A percentile compares a stretch with the other conserved stretches of the same genome.
These are phyloP conservation scores for Phlyctochytrium arcticum DNA, from an alignment of 192 early-diverging fungal genomes.

Conservation along the genomic window DNA sequence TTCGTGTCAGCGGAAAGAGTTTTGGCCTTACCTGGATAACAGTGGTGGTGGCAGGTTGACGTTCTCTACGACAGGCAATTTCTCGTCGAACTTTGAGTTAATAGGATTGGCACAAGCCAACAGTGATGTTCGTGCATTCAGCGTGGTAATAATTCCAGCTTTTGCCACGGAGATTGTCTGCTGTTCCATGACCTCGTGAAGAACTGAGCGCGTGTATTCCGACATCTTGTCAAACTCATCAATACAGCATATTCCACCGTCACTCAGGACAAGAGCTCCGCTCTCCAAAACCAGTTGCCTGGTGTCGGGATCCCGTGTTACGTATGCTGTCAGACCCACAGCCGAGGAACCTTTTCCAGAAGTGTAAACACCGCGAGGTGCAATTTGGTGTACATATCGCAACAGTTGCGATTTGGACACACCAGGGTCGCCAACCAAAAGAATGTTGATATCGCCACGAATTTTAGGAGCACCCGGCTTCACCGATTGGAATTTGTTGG, in stretches of 20 bases:
- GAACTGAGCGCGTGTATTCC: constrained; percentile 84
- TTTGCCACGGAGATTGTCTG: constrained; percentile 98
- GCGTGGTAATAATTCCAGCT: constrained; percentile 96
- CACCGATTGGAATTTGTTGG: constrained; percentile 72
- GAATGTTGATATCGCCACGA: constrained; percentile 89
- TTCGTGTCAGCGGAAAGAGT: not conserved
- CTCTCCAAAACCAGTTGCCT: constrained; percentile 92
- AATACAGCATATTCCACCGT: constrained; percentile 96
- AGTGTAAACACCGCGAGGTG: constrained; percentile 93
- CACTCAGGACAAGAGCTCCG: constrained; percentile 91
- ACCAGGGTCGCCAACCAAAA: constrained; percentile 96
- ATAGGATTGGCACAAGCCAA: constrained; percentile 94
- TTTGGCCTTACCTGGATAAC: constrained; percentile 67
- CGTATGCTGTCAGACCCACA: constrained; percentile 93
- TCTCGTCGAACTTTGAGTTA: constrained; percentile 80
- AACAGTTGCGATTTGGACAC: constrained; percentile 93
- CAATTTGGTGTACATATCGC: constrained; percentile 85
- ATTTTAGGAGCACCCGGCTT: constrained; percentile 46
- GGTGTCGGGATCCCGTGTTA: constrained; percentile 93
- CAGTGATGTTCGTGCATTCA: constrained; percentile 95
- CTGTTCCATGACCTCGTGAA: constrained; percentile 99
- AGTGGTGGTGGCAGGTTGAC: constrained; percentile 90
- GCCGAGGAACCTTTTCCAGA: constrained; percentile 96
- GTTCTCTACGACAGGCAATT: constrained; percentile 80
- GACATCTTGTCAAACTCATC: constrained; percentile 99